A percentile compares a stretch with the other conserved stretches of the same genome.
Conservation (phyloP, 2,329 filamentous ascomycete genomes). For the Sordariomycetes sp. region DNA sequence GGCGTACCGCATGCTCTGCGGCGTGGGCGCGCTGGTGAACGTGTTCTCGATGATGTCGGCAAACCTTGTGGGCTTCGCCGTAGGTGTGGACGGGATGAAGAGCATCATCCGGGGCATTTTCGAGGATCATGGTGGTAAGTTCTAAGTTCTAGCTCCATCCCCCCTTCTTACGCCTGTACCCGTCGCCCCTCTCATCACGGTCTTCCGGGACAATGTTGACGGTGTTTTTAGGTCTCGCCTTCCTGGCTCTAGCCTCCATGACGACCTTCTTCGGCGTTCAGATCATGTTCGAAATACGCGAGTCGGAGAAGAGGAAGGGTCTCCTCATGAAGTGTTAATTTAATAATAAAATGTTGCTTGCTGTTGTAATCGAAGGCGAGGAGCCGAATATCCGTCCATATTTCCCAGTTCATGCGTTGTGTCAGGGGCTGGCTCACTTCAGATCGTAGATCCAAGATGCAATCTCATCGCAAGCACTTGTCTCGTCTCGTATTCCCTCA, state of each 20-base stretch:
- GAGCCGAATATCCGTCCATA: neutral
- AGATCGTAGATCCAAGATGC: no score
- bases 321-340: slow-evolving; percentile 70
- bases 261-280: slow-evolving; percentile 77
- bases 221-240: slow-evolving; percentile 47
- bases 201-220: slow-evolving; percentile 11
- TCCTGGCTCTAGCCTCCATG: slow-evolving; percentile 60
- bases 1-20: slow-evolving; percentile 69
- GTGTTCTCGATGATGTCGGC: slow-evolving; percentile 92
- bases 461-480: no score
- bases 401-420: no score
- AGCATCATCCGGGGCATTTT: slow-evolving; percentile 67
- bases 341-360: neutral
- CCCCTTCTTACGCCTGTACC: slow-evolving; percentile 11
- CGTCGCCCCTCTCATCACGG: neutral
- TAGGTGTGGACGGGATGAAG: slow-evolving; percentile 80
- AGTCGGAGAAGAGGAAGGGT: slow-evolving; percentile 72
- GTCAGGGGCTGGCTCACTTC: no score
- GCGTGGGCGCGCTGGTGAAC: slow-evolving; percentile 70
- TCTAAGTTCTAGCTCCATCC: neutral
- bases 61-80: slow-evolving; percentile 89
- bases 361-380: neutral
- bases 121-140: slow-evolving; percentile 58
- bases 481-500: no score
- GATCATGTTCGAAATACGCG: slow-evolving; percentile 92